Conservation (phyloP, 352 stramenopile species). For the Chrysophaeum taylorii region DNA sequence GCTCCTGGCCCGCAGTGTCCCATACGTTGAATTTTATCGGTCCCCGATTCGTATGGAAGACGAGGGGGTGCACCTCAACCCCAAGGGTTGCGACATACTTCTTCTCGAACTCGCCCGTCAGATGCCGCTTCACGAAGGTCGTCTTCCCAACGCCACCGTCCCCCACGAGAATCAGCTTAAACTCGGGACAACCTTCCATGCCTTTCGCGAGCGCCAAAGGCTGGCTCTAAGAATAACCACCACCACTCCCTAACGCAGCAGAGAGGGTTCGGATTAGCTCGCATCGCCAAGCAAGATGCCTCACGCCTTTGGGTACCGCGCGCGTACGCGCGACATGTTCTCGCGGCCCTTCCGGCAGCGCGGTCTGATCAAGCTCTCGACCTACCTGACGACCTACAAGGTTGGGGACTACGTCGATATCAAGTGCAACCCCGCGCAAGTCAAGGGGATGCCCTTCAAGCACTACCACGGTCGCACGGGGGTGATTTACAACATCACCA, state of each 20-base stretch:
- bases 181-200: too few species aligned
- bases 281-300: too few species aligned
- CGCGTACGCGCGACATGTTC: slow-evolving; percentile 99
- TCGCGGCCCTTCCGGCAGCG: slow-evolving; percentile 91
- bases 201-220: too few species aligned
- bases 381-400: slow-evolving; percentile 96
- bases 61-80: slow-evolving; percentile 96
- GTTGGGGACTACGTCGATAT: slow-evolving; percentile 99
- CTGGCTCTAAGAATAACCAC: too few species aligned
- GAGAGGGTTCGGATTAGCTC: too few species aligned
- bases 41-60: slow-evolving; percentile 98
- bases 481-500: slow-evolving; percentile 99
- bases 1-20: slow-evolving; percentile 97
- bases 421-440: slow-evolving; percentile 94
- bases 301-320: slow-evolving; percentile 96
- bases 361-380: slow-evolving; percentile 87
- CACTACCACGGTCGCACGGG: slow-evolving; percentile 98
- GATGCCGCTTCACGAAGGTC: slow-evolving; percentile 99
- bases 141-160: slow-evolving; percentile 99
- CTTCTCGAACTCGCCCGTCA: slow-evolving; percentile 99
- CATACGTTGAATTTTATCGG: slow-evolving; percentile 99
- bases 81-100: slow-evolving; percentile 98
- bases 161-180: slow-evolving; percentile 99
- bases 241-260: too few species aligned
- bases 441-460: slow-evolving; percentile 99